Conservation (phyloP, 106 monocot genomes). For the Dendrobium huoshanense region DNA sequence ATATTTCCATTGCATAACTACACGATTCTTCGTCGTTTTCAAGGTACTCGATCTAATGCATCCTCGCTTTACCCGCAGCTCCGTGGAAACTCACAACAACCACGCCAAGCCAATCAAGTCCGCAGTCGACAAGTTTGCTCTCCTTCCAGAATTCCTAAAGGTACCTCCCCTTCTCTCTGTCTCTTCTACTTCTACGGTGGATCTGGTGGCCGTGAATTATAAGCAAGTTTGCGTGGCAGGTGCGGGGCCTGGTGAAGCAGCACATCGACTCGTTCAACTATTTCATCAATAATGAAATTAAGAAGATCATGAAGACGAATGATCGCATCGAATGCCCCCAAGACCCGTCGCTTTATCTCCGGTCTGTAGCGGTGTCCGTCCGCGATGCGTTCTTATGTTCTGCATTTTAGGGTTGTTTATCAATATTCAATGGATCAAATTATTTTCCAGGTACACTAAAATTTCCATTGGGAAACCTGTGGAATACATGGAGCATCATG, state of each 20-base stretch:
- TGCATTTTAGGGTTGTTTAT: background rate
- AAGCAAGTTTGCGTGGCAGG: conserved; percentile 24
- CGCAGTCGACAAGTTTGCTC: conserved; percentile 70
- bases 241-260: conserved; percentile 88
- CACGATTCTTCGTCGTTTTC: background rate
- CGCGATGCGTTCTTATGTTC: background rate
- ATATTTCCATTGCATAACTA: background rate
- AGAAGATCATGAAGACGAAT: conserved; percentile 86
- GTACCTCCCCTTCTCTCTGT: background rate
- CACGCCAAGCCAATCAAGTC: conserved; percentile 59
- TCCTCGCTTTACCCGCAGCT: background rate
- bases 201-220: background rate
- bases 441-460: conserved; percentile 45
- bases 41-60: background rate
- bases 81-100: conserved; percentile 4
- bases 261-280: conserved; percentile 91
- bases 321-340: conserved; percentile 39
- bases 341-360: conserved; percentile 47
- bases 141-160: conserved; percentile 84
- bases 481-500: conserved; percentile 4
- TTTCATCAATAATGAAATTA: conserved; percentile 64
- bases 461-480: conserved; percentile 53
- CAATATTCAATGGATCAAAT: background rate
- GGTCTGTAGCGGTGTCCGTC: conserved; percentile 7
- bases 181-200: background rate